phyloP scores from a whole-genome alignment of 2,329 filamentous ascomycete species.

The Rutstroemia sp. region DNA sequence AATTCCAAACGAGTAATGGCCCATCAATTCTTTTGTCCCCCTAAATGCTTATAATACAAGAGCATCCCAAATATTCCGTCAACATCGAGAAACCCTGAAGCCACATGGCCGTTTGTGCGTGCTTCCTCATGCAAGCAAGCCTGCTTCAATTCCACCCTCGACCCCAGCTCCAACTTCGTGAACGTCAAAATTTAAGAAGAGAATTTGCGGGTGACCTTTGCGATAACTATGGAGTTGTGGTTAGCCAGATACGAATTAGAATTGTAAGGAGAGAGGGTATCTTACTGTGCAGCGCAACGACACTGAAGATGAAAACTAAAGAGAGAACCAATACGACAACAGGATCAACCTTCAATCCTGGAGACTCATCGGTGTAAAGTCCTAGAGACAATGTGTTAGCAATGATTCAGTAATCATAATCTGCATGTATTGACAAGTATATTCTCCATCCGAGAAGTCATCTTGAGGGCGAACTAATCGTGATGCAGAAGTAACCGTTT shows the following conservation, averaged over 20 bases:
- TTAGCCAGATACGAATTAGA: background rate
- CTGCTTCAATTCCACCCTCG: background rate
- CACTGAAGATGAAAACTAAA: slow-evolving; percentile 97
- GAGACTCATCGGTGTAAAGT: slow-evolving; percentile 97
- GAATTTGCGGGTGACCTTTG: slow-evolving; percentile 90
- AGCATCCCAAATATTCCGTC: slow-evolving; percentile 2
- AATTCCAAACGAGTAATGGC: background rate
- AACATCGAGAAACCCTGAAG: background rate
- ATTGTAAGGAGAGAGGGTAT: background rate
- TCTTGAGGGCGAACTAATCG: background rate
- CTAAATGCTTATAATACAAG: slow-evolving; percentile 9
- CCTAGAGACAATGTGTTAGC: slow-evolving; percentile 38
- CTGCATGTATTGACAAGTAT: background rate
- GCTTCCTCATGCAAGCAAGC: background rate
- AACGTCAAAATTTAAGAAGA: slow-evolving; percentile 31
- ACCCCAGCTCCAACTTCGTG: background rate
- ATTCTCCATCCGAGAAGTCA: background rate
- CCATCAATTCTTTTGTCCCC: slow-evolving; percentile 6
- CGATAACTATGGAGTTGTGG: slow-evolving; percentile 59
- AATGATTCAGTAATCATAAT: background rate
- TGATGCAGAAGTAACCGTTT: too few species aligned
- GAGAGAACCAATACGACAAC: slow-evolving; percentile 95
- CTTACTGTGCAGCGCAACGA: slow-evolving; percentile 95
- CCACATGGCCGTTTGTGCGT: background rate
- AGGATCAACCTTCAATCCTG: slow-evolving; percentile 93